Base-by-base conservation (phyloP, 345 rosid species). In the Corchorus capsularis region DNA sequence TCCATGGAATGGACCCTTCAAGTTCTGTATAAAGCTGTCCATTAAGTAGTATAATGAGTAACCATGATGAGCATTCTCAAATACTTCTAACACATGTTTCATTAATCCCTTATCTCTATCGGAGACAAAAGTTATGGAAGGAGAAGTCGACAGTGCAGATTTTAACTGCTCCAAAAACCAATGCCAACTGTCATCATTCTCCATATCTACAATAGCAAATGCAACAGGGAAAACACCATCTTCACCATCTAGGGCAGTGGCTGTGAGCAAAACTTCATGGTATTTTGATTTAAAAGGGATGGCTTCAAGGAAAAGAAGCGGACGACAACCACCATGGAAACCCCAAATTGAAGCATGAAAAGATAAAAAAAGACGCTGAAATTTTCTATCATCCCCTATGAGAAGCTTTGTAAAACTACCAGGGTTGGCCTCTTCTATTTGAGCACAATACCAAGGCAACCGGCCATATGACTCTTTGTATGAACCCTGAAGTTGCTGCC, bases 191-290 rank as follows among this genome's bases (percentile, higher is more conserved):
- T 86, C 93, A 37, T 88, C 83, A 67, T 88, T 85, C 82, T 95
- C 99, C 68, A 83, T 61, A 81, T 93, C 98, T 35, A 92, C 96
- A 17, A 95, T 41, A 76, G 97, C 93, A 72, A 88, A 80, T 71
- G 99, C 89, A 83, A 95, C 87, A 4, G 94, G 99, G 80, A 89
- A 90, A 81, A 82, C 69, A 20, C 83, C 86, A 73, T 93, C 96
- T 74, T 93, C 90, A 39, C 95, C 99, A 86, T 95, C 99, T 61
- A 93, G 74, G 53, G 94, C 94, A 79, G 92, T 88, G 37, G 94
- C 99, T 1, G 85, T 89, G 82, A 95, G 85, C 86, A 95, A 76
- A 52, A 87, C 74, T 87, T 93, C 99, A 63, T 90, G 92, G 77
- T 87, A 90, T 82, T 90, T 90, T 71, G 97, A 93, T 82, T 86